Evolutionary conservation across 768 basidiomycete species (phyloP), one percentile per base, ranked within the genome.

Genomic region (Mycena sanguinolenta): DNA sequence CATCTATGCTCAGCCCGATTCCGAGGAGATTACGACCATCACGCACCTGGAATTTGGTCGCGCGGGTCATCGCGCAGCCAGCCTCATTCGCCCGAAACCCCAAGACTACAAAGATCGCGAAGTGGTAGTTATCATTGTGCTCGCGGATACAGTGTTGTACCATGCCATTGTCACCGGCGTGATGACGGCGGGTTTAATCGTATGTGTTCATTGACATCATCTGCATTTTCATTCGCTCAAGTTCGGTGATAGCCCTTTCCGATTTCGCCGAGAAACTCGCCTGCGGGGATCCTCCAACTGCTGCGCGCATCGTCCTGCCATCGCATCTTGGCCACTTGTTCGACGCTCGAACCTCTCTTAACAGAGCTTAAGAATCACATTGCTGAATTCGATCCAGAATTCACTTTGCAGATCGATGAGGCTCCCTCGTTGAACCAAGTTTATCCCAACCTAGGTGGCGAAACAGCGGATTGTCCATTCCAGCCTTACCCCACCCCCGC

Each of bases 361-460:
- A 65, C 78, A 2, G 78, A 74, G 0, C 64, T 87, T 13, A 60
- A 60, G 44, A 42, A 66, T 2, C 73, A 79, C 19, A 42, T 84
- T 3, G 64, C 59, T 5, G 23, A 52, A n/a, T 44, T 57, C 13
- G 71, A 75, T 27, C 73, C 80, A 7, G 68, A 58, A 0, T 78
- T 74, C 16, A 57, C 50, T 3, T 61, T 85, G 3, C 36, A 44
- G 7, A 54, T 84, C 21, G 78, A 83, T 39, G 83, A 84, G 63
- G 70, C 80, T 28, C 82, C 82, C 12, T 65, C 71, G 3, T 58
- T 85, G 6, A 23, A 38, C 0, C 57, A 77, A n/a, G 71, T 85
- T 0, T 88, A 82, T 59, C 86, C 87, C 2, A 79, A 81, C 28
- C 78, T 86, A 8, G 85, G 82, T 0, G 17, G 60, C 16, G 84